Evolutionary conservation across 129 eudicot genomes (phyloP).

Genomic region (sunflower (Helianthus annuus)): DNA sequence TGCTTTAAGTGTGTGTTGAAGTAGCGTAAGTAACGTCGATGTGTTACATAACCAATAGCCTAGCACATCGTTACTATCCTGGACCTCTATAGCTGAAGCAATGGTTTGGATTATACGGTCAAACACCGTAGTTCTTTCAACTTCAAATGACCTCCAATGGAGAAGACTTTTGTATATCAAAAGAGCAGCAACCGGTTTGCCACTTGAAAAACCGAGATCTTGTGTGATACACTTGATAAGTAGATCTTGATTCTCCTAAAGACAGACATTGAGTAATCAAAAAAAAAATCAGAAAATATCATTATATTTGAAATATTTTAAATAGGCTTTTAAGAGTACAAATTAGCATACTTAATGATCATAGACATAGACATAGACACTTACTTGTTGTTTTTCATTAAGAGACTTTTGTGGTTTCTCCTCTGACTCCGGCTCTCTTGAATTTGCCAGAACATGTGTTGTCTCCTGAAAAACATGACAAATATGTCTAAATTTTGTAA

Average conservation of each 20-base stretch:
- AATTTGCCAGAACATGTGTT: conserved; percentile 49
- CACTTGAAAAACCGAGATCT: conserved; percentile 91
- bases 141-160: conserved; percentile 97
- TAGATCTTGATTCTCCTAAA: conserved; percentile 92
- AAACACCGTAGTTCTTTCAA: conserved; percentile 84
- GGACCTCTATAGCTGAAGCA: conserved; percentile 84
- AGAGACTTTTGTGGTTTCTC: conserved; percentile 93
- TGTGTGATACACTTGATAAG: conserved; percentile 85
- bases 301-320: background rate
- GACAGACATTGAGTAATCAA: conserved; percentile 15
- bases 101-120: conserved; percentile 90
- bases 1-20: conserved; percentile 96
- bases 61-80: conserved; percentile 75
- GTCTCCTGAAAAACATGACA: conserved; percentile 52
- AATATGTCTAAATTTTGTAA: background rate
- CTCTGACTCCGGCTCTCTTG: conserved; percentile 79
- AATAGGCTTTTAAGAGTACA: too few relatives aligned
- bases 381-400: conserved; percentile 89
- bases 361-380: conserved; percentile 4
- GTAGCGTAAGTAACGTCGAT: conserved; percentile 83
- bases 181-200: conserved; percentile 91
- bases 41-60: conserved; percentile 92
- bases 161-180: conserved; percentile 89
- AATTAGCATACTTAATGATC: too few relatives aligned
- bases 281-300: conserved; percentile 9